Evolutionary conservation across 2,329 filamentous ascomycete species (phyloP).

Genomic region (Teratosphaeria nubilosa): DNA sequence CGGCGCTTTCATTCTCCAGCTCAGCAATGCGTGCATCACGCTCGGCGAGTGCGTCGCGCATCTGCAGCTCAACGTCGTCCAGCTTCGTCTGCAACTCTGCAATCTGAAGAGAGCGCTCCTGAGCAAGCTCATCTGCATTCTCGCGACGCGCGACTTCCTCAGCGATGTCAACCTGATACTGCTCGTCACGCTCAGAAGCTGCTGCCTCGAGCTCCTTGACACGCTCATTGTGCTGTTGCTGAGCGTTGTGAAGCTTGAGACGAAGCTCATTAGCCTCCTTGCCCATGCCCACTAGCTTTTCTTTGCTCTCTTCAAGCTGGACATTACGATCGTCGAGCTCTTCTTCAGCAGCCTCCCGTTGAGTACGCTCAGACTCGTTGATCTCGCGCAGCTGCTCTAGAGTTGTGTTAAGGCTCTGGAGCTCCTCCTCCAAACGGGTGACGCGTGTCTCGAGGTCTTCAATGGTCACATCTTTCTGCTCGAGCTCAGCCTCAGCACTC

Average conservation of each 20-base stretch:
- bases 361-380: constrained; percentile 31
- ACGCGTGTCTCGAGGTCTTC: constrained; percentile 29
- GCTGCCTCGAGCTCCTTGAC: constrained; percentile 29
- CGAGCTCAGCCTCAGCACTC: constrained; percentile 28
- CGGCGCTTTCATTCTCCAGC: constrained; percentile 17
- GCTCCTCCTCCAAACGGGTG: constrained; percentile 22
- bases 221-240: constrained; percentile 31
- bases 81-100: constrained; percentile 28
- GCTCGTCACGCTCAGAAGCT: constrained; percentile 29
- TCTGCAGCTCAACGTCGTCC: constrained; percentile 19
- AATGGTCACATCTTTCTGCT: constrained; percentile 27
- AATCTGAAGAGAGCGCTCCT: constrained; percentile 26
- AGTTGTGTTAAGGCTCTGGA: constrained; percentile 22
- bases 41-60: constrained; percentile 17
- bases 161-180: constrained; percentile 29
- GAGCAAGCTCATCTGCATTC: constrained; percentile 26
- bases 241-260: constrained; percentile 37
- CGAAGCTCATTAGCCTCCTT: constrained; percentile 39
- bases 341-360: constrained; percentile 35
- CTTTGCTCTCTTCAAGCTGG: constrained; percentile 31
- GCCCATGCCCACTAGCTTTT: constrained; percentile 31
- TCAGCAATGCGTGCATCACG: constrained; percentile 22
- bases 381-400: constrained; percentile 28
- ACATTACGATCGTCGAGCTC: constrained; percentile 34
- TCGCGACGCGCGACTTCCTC: constrained; percentile 30